phyloP scores from a whole-genome alignment of 23 red algal species.

The Gracilaria vermiculophylla region DNA sequence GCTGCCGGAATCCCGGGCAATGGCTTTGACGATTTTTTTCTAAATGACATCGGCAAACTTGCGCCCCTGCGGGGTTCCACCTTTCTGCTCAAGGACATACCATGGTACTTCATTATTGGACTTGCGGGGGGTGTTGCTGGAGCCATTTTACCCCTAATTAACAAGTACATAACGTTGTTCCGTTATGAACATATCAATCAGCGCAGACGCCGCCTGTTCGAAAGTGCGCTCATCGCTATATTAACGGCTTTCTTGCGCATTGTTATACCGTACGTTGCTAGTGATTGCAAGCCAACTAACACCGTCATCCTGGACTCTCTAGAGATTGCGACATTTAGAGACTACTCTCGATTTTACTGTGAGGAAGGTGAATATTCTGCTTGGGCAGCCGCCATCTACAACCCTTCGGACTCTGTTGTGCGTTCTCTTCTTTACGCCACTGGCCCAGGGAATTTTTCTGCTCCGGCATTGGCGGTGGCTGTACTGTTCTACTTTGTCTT shows the following conservation, averaged over 20 bases:
- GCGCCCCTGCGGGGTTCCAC: conserved; percentile 7
- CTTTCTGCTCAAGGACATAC: conserved; percentile 61
- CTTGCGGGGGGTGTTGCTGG: conserved; percentile 56
- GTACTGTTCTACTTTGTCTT: conserved; percentile 61
- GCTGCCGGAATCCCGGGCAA: conserved; percentile 30
- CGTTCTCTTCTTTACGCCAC: conserved; percentile 39
- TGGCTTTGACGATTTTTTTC: conserved; percentile 46
- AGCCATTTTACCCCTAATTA: conserved; percentile 52
- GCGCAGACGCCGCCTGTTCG: conserved; percentile 39
- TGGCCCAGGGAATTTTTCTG: conserved; percentile 1
- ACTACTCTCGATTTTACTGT: conserved; percentile 77
- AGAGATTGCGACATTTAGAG: background rate
- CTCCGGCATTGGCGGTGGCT: conserved; percentile 44
- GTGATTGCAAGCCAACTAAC: conserved; percentile 27
- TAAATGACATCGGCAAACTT: conserved; percentile 38
- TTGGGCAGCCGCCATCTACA: conserved; percentile 81
- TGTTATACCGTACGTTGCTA: conserved; percentile 47
- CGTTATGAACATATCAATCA: conserved; percentile 40
- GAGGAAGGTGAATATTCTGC: conserved; percentile 38
- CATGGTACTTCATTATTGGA: conserved; percentile 50
- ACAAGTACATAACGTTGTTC: conserved; percentile 56
- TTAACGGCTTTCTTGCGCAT: conserved; percentile 60
- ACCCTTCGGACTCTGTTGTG: conserved; percentile 64
- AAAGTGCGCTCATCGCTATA: conserved; percentile 37
- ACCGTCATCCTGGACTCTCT: background rate